These are phyloP conservation scores for Podospora pseudocomata DNA, from an alignment of 495 filamentous ascomycete species.

Conservation along the genomic window DNA sequence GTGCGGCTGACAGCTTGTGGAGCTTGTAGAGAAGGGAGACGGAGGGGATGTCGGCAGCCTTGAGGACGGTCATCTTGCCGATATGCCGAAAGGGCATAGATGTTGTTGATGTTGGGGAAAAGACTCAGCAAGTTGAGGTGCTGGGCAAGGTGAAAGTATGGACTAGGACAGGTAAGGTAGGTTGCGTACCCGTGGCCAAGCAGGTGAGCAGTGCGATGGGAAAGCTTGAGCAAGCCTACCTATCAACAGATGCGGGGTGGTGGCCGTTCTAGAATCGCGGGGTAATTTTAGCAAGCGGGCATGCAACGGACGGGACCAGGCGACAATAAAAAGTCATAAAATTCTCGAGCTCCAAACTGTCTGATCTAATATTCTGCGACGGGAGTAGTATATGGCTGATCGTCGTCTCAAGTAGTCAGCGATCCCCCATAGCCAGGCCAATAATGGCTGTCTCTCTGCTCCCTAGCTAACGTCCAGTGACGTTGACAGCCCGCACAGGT, in stretches of 20 bases:
- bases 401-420: too few relatives aligned
- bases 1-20: constrained; percentile 34
- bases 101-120: not conserved
- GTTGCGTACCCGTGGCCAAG: not conserved
- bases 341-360: not conserved
- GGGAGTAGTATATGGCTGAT: not conserved
- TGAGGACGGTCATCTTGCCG: constrained; percentile 29
- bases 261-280: constrained; percentile 4
- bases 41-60: constrained; percentile 58
- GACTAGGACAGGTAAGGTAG: not conserved
- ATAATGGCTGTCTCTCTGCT: not conserved
- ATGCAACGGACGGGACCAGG: not conserved
- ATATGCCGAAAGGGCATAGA: not conserved
- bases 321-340: not conserved
- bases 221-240: not conserved
- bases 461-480: constrained; percentile 3
- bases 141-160: not conserved
- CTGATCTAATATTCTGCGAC: not conserved
- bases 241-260: constrained; percentile 1
- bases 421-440: not conserved
- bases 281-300: not conserved
- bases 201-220: not conserved
- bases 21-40: constrained; percentile 58
- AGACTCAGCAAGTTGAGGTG: not conserved
- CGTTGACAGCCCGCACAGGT: not conserved